Percentiles rank a stretch among this genome's conserved stretches.
Evolutionary conservation across 164 flowering plant species (phyloP).

Genomic region (Vitis labrusca): DNA sequence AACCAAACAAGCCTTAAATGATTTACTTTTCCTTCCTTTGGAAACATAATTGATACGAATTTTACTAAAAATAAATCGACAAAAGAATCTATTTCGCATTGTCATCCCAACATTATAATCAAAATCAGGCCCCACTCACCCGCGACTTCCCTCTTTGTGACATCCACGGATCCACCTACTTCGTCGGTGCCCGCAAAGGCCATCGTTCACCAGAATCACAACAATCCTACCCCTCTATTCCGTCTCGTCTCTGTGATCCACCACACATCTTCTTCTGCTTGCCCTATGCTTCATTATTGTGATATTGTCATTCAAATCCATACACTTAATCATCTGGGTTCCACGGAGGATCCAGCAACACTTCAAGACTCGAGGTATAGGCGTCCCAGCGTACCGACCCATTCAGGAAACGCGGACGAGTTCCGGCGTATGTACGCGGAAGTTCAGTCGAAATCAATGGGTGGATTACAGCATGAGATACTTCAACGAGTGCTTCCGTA

Average conservation of each 20-base stretch:
- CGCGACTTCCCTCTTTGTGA: no score
- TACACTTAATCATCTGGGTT: not conserved
- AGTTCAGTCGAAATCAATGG: constrained; percentile 27
- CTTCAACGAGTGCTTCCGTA: constrained; percentile 5
- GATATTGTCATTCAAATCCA: constrained; percentile 9
- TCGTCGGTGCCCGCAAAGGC: no score
- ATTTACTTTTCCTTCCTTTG: no score
- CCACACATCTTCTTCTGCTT: constrained; percentile 6
- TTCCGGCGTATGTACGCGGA: constrained; percentile 30
- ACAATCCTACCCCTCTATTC: not conserved
- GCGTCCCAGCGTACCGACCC: constrained; percentile 35
- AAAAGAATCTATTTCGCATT: no score
- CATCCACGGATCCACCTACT: no score
- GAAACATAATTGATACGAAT: no score
- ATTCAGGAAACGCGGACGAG: constrained; percentile 34
- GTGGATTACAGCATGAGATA: constrained; percentile 26
- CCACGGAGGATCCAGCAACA: not conserved
- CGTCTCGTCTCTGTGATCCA: no score
- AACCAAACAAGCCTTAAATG: no score
- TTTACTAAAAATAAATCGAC: no score
- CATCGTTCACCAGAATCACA: no score
- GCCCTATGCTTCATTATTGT: not conserved
- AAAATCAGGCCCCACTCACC: no score
- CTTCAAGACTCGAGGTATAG: constrained; percentile 12
- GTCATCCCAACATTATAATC: no score